These are phyloP conservation scores for Penicilliopsis zonata DNA, from an alignment of 495 filamentous ascomycete species.

Conservation along the genomic window DNA sequence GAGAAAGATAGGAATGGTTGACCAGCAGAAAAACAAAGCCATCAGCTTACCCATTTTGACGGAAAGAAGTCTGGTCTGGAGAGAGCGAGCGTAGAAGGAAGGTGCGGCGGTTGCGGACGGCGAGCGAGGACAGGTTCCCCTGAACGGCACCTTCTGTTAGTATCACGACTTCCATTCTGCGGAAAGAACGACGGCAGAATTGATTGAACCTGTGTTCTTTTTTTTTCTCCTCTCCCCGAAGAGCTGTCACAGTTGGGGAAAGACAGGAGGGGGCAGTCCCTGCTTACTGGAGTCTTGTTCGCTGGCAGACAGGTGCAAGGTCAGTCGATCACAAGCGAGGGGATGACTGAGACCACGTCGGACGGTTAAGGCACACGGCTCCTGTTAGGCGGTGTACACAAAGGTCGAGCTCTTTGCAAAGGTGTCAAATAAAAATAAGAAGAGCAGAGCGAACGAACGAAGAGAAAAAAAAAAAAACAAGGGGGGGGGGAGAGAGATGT, in stretches of 20 bases:
- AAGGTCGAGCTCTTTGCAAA: constrained; percentile 1
- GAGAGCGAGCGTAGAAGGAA: constrained; percentile 17
- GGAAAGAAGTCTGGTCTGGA: constrained; percentile 9
- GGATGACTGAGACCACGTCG: constrained; percentile 7
- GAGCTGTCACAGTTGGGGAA: too few species aligned
- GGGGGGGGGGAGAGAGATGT: background rate
- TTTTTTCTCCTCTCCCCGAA: too few species aligned
- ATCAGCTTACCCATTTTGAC: constrained; percentile 32
- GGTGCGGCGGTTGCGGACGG: constrained; percentile 14
- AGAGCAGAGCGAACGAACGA: constrained; percentile 6
- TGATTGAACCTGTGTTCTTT: background rate
- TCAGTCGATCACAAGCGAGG: constrained; percentile 8
- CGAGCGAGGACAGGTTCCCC: constrained; percentile 17
- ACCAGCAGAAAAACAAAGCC: constrained; percentile 1
- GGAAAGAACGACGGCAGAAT: background rate
- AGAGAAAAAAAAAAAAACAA: background rate
- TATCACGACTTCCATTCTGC: constrained; percentile 5
- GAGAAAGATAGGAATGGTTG: constrained; percentile 5
- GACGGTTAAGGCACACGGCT: constrained; percentile 4
- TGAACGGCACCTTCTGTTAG: constrained; percentile 14
- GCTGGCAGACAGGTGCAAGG: constrained; percentile 8
- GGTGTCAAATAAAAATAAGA: constrained; percentile 10
- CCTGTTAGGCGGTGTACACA: too few species aligned
- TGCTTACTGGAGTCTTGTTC: constrained; percentile 10
- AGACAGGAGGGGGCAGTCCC: background rate